phyloP scores from a whole-genome alignment of 495 filamentous ascomycete species.

The Neurospora tetrasperma region DNA sequence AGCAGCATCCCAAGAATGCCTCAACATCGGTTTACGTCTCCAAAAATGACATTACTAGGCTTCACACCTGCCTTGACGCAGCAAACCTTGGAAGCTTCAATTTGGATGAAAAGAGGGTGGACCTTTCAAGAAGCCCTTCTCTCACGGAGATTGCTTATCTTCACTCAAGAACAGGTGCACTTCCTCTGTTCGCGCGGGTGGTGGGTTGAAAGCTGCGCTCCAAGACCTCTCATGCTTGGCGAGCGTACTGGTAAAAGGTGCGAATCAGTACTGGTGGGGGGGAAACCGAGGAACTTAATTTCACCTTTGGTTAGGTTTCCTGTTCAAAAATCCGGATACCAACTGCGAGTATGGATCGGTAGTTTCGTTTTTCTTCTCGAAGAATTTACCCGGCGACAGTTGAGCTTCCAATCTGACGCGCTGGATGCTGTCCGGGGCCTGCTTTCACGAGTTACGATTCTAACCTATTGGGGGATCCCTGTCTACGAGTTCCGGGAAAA shows the following conservation, averaged over 20 bases:
- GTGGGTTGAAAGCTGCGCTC: not conserved
- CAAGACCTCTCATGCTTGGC: not conserved
- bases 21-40: not conserved
- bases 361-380: not conserved
- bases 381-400: not conserved
- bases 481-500: not conserved
- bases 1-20: not conserved
- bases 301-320: too few relatives aligned
- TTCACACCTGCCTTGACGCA: rapidly evolving
- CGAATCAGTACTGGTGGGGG: too few relatives aligned
- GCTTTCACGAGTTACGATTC: not conserved
- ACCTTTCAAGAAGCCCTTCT: not conserved
- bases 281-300: too few relatives aligned
- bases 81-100: not conserved
- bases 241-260: too few relatives aligned
- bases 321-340: too few relatives aligned
- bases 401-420: not conserved
- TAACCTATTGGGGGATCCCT: not conserved
- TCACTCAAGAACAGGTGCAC: not conserved
- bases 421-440: not conserved
- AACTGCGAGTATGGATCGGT: too few relatives aligned
- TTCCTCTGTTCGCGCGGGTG: not conserved
- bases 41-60: rapidly evolving
- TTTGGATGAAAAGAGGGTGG: not conserved
- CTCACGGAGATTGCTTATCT: not conserved